Base-by-base conservation (phyloP, 2,329 filamentous ascomycete genomes). In the Aureobasidium leucospermi region DNA sequence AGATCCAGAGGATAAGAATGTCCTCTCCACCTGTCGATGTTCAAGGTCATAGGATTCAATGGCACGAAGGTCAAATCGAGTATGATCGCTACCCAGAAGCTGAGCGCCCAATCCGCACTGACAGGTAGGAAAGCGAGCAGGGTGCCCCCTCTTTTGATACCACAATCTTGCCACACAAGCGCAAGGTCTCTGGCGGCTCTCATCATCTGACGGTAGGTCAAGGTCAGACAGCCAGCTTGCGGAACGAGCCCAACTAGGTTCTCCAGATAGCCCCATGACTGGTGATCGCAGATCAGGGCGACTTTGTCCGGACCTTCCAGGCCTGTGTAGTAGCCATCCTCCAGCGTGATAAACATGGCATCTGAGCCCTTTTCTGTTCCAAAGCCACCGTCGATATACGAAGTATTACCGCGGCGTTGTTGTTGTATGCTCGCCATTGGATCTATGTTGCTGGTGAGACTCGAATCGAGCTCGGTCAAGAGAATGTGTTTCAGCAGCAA, bases 161-260 rank as follows among this genome's bases (percentile, higher is more conserved):
- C 51, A 6, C 29, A 29, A 4, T 11, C 51, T 29, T 36, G 39
- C 41, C n/a, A 34, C 13, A 13, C 29, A 4, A 39, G 23, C 23
- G 52, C 52, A 38, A 57, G 41, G 13, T 42, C 32, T 16, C 19
- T 29, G 3, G 52, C 16, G 2, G 41, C 52, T 29, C 8, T n/a
- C 52, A 57, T 57, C 41, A 57, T 1, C 41, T 57, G 52, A 6
- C 42, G 52, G 19, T 57, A 57, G 4, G 52, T 57, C 52, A 41
- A 57, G 7, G 52, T 57, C 7, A 57, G 32, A 23, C 42, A 45
- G 31, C 52, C 52, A 8, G 28, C 16, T 5, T 7, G 16, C 3
- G 29, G 16, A 7, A 23, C 4, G 1, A 19, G 16, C 29, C 52
- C 52, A 6, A 38, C 52, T 3, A 57, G 23, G 4, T n/a, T 13